Percentiles rank a stretch among this genome's conserved stretches.
Conservation (phyloP, 805 yeast species). For the Scheffersomyces spartinae region DNA sequence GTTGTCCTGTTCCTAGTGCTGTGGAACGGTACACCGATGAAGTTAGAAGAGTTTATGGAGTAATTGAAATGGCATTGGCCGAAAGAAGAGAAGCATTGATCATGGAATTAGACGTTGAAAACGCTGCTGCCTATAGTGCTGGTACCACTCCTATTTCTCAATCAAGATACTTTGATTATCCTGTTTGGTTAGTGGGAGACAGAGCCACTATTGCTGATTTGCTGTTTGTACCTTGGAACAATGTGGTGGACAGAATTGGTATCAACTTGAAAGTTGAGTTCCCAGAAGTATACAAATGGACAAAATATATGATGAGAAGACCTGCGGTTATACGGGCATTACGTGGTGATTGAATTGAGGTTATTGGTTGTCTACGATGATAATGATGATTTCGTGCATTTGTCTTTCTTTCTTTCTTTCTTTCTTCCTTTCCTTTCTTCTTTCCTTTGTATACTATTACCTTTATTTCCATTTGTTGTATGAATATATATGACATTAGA, state of each 20-base stretch:
- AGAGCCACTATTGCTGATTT: conserved; percentile 73
- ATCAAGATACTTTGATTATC: conserved; percentile 79
- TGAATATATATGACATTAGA: background rate
- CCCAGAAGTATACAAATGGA: conserved; percentile 95
- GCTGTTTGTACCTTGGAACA: conserved; percentile 94
- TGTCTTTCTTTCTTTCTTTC: background rate
- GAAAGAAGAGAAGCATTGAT: conserved; percentile 83
- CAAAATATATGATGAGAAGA: conserved; percentile 88
- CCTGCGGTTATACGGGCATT: conserved; percentile 85
- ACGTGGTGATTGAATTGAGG: conserved; percentile 44
- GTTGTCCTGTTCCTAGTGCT: conserved; percentile 76
- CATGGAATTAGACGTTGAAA: conserved; percentile 80
- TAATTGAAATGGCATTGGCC: conserved; percentile 88
- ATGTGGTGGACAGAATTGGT: conserved; percentile 87
- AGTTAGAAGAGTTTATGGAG: conserved; percentile 87
- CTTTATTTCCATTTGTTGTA: too few relatives aligned
- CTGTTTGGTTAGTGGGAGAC: conserved; percentile 93
- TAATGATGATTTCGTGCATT: background rate
- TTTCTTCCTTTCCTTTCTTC: background rate
- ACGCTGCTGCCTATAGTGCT: conserved; percentile 76
- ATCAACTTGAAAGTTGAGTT: conserved; percentile 78
- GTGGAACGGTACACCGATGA: conserved; percentile 87
- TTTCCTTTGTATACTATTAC: background rate
- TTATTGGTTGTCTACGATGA: background rate
- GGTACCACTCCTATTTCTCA: conserved; percentile 84